These are phyloP conservation scores for Colletotrichum falcatum DNA, from an alignment of 2,329 filamentous ascomycete species.

Conservation along the genomic window DNA sequence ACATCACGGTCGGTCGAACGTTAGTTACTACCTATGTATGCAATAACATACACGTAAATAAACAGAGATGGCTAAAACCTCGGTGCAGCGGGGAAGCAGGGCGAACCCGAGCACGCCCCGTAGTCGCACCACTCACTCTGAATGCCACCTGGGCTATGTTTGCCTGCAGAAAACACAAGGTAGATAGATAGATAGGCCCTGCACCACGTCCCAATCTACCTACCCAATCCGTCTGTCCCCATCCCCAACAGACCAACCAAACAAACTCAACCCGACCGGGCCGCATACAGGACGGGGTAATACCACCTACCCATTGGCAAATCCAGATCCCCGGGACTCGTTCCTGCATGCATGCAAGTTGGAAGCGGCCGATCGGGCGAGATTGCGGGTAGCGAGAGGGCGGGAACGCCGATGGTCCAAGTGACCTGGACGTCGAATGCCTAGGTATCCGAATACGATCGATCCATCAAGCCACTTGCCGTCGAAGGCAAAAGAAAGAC, in stretches of 20 bases:
- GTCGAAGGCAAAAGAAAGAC: neutral
- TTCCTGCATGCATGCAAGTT: neutral
- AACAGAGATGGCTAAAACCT: neutral
- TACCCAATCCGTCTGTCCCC: neutral
- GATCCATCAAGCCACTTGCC: neutral
- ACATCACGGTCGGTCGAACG: too few relatives aligned
- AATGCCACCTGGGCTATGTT: neutral
- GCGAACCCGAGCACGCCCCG: conserved; percentile 2
- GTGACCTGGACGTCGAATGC: neutral
- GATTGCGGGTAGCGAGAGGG: neutral
- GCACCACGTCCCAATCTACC: too few relatives aligned
- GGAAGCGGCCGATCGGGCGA: neutral
- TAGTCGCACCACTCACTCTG: neutral
- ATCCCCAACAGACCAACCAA: neutral
- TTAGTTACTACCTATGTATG: too few relatives aligned
- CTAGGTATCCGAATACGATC: neutral
- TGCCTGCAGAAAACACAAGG: too few relatives aligned
- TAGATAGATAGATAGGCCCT: too few relatives aligned
- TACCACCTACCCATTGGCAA: neutral
- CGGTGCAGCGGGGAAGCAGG: neutral
- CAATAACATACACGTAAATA: too few relatives aligned
- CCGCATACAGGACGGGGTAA: neutral
- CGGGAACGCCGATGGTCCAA: neutral
- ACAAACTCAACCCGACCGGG: neutral
- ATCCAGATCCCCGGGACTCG: neutral